These are phyloP conservation scores for Exophiala spinifera DNA, from an alignment of 2,329 filamentous ascomycete genomes.

Conservation along the genomic window DNA sequence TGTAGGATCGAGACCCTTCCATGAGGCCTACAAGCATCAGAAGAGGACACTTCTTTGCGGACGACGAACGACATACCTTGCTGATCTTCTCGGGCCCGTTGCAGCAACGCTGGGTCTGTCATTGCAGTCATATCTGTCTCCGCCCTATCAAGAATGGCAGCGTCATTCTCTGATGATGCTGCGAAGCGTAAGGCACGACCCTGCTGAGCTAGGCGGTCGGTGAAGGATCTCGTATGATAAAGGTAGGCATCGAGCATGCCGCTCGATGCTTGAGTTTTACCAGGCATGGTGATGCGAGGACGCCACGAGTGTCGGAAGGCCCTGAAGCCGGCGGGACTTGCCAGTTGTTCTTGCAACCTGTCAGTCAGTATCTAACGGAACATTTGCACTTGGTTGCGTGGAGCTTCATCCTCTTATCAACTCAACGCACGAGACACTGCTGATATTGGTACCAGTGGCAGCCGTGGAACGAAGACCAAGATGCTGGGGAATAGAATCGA, in stretches of 20 bases:
- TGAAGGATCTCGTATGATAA: background rate
- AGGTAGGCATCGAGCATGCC: background rate
- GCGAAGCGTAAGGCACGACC: background rate
- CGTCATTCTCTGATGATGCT: constrained; percentile 2
- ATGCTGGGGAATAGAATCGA: too few species aligned
- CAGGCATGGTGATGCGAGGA: too few species aligned
- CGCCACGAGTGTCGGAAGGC: too few species aligned
- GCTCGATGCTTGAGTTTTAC: background rate
- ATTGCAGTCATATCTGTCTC: constrained; percentile 3
- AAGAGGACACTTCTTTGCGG: background rate
- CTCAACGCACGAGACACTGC: too few species aligned
- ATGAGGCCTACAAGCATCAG: background rate
- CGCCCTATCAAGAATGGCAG: background rate
- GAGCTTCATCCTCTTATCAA: too few species aligned
- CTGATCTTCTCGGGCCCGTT: constrained; percentile 7
- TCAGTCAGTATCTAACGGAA: too few species aligned
- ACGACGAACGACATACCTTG: background rate
- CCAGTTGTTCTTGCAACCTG: too few species aligned
- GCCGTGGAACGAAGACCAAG: too few species aligned
- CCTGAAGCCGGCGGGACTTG: too few species aligned
- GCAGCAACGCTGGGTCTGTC: constrained; percentile 7
- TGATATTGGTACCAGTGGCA: too few species aligned
- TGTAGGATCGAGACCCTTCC: background rate
- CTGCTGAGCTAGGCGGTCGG: background rate
- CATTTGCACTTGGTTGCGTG: too few species aligned